Base-by-base conservation (phyloP, 148 eudicot species). In the Diospyros kaki region DNA sequence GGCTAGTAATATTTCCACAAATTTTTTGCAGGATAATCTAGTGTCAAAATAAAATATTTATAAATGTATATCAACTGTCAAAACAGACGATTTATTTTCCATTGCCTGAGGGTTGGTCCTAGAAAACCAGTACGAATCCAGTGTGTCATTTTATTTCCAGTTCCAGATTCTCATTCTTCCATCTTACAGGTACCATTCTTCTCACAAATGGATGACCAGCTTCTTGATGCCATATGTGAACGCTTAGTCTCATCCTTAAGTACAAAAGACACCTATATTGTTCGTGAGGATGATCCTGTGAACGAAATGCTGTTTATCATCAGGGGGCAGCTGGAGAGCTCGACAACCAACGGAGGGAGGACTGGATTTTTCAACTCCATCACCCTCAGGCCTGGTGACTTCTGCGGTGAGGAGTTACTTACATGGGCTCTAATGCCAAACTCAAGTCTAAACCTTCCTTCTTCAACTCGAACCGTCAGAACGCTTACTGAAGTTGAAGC, bases 221-320 rank as follows among this genome's bases (percentile, higher is more conserved):
- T 94, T 9, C 91, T 91, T 1, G 98, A 91, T 64, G 97, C 94
- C 39, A 92, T 94, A 5, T 94, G 98, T 40, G 98, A 90, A 70
- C 86, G 97, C 15, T 84, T 94, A 1, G 83, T 87, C 2, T 90
- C 94, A 38, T 86, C 95, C 39, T 63, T 94, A 78, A 91, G 89
- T 52, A 94, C 95, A 2, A 83, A 86, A 76, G 90, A 87, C 15
- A 90, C 88, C 2, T 87, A 85, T 69, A 86, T 94, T 9, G 80
- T 88, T 41, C 79, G 86, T 40, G 97, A 94, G 74, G 97, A 80
- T 3, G 98, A 94, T 73, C 98, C 94, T 0, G 93, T 91, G 18
- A 81, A 84, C 41, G 98, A 94, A 81, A 91, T 93, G 94, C 82
- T 93, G 1, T 93, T 93, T 68, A 86, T 93, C 38, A 89, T 93